These are phyloP conservation scores for Ajuga reptans DNA, from an alignment of 305 asterid genomes.

Conservation along the genomic window DNA sequence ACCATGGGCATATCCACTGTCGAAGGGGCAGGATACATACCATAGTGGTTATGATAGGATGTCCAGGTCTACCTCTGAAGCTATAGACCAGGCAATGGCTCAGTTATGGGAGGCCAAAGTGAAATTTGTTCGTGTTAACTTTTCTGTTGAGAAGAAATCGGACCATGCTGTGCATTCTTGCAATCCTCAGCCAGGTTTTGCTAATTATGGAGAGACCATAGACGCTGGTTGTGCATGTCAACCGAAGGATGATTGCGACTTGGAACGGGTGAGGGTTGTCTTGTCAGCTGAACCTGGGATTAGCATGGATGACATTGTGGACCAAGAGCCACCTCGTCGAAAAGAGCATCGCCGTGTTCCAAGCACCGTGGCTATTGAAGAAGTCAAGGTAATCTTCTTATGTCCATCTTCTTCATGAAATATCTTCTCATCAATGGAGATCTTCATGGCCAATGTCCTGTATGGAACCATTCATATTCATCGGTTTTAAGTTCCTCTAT, in stretches of 20 bases:
- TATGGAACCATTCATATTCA: slow-evolving; percentile 14
- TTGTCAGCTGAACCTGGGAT: slow-evolving; percentile 95
- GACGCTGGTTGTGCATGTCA: slow-evolving; percentile 43
- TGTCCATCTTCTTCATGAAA: slow-evolving; percentile 16
- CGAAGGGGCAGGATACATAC: slow-evolving; percentile 72
- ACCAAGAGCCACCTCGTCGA: slow-evolving; percentile 81
- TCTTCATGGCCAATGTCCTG: slow-evolving; percentile 1
- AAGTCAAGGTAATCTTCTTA: slow-evolving; percentile 70
- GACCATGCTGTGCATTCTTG: slow-evolving; percentile 15
- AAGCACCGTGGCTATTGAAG: slow-evolving; percentile 98
- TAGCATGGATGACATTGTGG: slow-evolving; percentile 90
- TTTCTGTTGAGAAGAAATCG: slow-evolving; percentile 67
- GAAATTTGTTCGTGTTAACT: slow-evolving; percentile 77
- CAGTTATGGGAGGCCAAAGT: slow-evolving; percentile 91
- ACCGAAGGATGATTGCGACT: slow-evolving; percentile 35
- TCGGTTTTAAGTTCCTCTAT: slow-evolving; percentile 15
- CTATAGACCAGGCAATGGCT: slow-evolving; percentile 96
- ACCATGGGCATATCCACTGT: slow-evolving; percentile 95
- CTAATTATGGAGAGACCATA: slow-evolving; percentile 30
- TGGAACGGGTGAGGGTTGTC: slow-evolving; percentile 73
- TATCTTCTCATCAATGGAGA: neutral
- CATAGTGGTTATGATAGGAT: slow-evolving; percentile 78
- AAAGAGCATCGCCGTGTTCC: slow-evolving; percentile 99
- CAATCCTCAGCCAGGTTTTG: slow-evolving; percentile 22
- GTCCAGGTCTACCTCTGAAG: slow-evolving; percentile 92